Evolutionary conservation across 805 yeast genomes (phyloP), one percentile per base, ranked within the genome.

Genomic region (Blastobotrys robertii): DNA sequence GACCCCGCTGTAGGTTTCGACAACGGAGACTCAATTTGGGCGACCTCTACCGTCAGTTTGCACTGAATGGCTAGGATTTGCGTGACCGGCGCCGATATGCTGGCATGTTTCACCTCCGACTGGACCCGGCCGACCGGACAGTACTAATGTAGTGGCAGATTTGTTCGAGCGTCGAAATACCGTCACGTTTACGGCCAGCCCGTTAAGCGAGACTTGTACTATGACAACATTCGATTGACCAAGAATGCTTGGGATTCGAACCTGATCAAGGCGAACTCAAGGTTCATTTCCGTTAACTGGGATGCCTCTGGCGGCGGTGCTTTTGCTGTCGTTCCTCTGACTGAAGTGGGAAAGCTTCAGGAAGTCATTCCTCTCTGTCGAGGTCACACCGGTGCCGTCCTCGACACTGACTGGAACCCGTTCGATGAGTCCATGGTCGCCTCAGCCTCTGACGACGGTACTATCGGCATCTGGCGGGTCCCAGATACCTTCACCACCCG

Each of bases 251-350:
- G 95, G 84, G 99, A 92, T 63, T 84, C 95, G 41, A 90, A 90
- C 62, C 70, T 92, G 50, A 74, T 92, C 51, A 79, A 86, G 56
- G 76, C 84, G 50, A 92, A 92, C 60, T 90, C 96, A 32, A 81
- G 82, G 60, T 92, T 76, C 56, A 64, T 92, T 34, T 73, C 95
- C 1, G 81, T 87, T 50, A 87, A 85, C 61, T 87, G 96, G 95
- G 86, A 84, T 46, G 72, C 96, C 29, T 81, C 94, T 8, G 97
- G 97, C 34, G 97, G 97, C 49, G 99, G 99, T 42, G 94, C 97
- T 0, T 88, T 92, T 68, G 96, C 95, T 1, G 84, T 94, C 9
- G 78, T 92, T 47, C 98, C 98, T 2, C 67, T 85, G 19, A 60
- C 62, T 7, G 96, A 90, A 62, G 80, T 77, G 13, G 97, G 98